A percentile compares a stretch with the other conserved stretches of the same genome.
Conservation (phyloP, 352 stramenopile species). For the Pythium rishiriense region DNA sequence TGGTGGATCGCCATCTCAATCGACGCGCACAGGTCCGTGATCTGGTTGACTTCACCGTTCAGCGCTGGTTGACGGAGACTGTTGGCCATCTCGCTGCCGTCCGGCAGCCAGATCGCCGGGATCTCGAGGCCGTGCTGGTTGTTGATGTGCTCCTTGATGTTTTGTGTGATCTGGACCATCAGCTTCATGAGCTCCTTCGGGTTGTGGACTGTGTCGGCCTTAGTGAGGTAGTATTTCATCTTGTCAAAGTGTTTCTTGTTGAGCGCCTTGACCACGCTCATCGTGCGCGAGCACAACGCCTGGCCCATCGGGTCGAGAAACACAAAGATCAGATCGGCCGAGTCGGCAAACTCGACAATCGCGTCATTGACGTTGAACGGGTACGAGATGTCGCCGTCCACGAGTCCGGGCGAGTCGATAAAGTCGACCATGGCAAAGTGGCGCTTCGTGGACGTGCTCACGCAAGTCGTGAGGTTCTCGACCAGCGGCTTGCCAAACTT, state of each 20-base stretch:
- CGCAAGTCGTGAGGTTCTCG: slow-evolving; percentile 60
- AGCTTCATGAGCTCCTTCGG: slow-evolving; percentile 70
- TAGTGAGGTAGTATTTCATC: slow-evolving; percentile 68
- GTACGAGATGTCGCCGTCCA: slow-evolving; percentile 70
- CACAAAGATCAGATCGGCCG: slow-evolving; percentile 65
- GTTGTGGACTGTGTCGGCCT: slow-evolving; percentile 61
- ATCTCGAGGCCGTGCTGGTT: slow-evolving; percentile 68
- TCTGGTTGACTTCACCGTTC: slow-evolving; percentile 50
- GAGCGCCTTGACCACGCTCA: slow-evolving; percentile 64
- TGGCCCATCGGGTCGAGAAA: slow-evolving; percentile 70
- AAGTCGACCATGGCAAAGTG: slow-evolving; percentile 67
- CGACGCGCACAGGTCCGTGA: slow-evolving; percentile 37
- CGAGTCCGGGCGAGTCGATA: slow-evolving; percentile 69
- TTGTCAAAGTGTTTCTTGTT: slow-evolving; percentile 56
- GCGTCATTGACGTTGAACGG: slow-evolving; percentile 68
- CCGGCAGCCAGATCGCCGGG: slow-evolving; percentile 52
- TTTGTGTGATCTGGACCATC: slow-evolving; percentile 68
- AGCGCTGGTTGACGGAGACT: slow-evolving; percentile 17
- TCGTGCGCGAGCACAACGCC: slow-evolving; percentile 65
- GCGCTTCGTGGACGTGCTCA: slow-evolving; percentile 53
- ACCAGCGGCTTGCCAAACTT: slow-evolving; percentile 61
- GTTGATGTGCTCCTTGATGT: slow-evolving; percentile 67
- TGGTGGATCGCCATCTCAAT: slow-evolving; percentile 63
- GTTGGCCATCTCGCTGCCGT: slow-evolving; percentile 15
- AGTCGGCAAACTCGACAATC: slow-evolving; percentile 53